phyloP scores from a whole-genome alignment of 768 basidiomycete genomes.

The Scleroderma bovista region DNA sequence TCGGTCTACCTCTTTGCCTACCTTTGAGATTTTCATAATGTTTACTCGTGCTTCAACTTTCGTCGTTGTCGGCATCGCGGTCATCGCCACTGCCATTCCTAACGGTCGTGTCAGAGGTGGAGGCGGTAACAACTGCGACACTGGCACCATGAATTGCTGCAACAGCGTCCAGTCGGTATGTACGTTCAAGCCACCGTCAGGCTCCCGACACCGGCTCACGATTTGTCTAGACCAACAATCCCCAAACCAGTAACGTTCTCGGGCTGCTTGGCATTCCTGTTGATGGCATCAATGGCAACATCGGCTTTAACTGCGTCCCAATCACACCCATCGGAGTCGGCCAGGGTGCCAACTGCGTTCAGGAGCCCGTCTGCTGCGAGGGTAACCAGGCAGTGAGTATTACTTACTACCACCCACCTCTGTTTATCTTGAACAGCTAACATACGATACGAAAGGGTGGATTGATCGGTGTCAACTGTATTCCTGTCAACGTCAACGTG shows the following conservation, averaged over 20 bases:
- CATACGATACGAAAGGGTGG: background rate
- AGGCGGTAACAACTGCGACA: conserved; percentile 8
- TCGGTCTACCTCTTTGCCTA: background rate
- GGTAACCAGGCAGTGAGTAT: conserved; percentile 1
- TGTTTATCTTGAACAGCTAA: background rate
- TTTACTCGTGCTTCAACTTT: conserved; percentile 9
- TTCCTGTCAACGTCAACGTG: background rate
- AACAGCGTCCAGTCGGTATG: conserved; percentile 5
- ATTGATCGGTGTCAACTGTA: background rate
- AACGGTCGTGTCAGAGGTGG: background rate
- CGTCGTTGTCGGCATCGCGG: conserved; percentile 11
- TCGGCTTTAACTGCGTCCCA: conserved; percentile 3
- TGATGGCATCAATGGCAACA: background rate
- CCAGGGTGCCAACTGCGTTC: background rate
- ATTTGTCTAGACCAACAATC: background rate
- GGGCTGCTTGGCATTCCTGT: conserved; percentile 3
- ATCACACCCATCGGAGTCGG: background rate
- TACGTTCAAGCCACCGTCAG: background rate
- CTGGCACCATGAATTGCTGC: conserved; percentile 12
- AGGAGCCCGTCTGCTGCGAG: conserved; percentile 10
- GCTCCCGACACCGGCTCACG: background rate
- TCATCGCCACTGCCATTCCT: conserved; percentile 8
- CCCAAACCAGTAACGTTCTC: background rate
- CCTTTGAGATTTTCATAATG: conserved; percentile 4
- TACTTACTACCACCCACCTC: background rate